Conservation (phyloP, 495 filamentous ascomycete genomes). For the Darksidea phi region DNA sequence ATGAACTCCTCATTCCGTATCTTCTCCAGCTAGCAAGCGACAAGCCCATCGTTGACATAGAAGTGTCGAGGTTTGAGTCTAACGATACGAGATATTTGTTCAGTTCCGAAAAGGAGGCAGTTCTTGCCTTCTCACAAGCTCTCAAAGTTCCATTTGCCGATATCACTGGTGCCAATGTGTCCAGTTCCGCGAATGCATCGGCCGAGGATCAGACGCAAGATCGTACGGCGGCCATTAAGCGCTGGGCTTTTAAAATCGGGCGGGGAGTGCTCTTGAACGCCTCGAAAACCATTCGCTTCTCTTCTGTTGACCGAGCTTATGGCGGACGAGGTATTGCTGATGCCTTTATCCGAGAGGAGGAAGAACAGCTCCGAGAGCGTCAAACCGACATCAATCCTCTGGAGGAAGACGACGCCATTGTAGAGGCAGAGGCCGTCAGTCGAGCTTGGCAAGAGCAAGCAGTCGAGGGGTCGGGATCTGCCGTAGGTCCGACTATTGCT, state of each 20-base stretch:
- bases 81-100: slow-evolving; percentile 56
- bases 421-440: slow-evolving; percentile 21
- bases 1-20: slow-evolving; percentile 59
- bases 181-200: slow-evolving; percentile 20
- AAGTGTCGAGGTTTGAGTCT: slow-evolving; percentile 58
- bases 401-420: slow-evolving; percentile 30
- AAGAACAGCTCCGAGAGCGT: slow-evolving; percentile 27
- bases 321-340: slow-evolving; percentile 53
- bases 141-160: slow-evolving; percentile 55
- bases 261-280: slow-evolving; percentile 62
- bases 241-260: slow-evolving; percentile 64
- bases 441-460: slow-evolving; percentile 25
- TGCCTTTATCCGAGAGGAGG: slow-evolving; percentile 33
- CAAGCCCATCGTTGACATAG: slow-evolving; percentile 55
- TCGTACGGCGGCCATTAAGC: slow-evolving; percentile 48
- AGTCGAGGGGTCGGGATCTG: slow-evolving; percentile 1
- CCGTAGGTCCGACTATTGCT: not conserved
- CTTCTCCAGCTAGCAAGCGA: slow-evolving; percentile 52
- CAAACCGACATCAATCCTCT: slow-evolving; percentile 32
- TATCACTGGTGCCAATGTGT: slow-evolving; percentile 45
- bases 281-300: slow-evolving; percentile 57
- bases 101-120: slow-evolving; percentile 55
- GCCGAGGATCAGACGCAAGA: slow-evolving; percentile 30
- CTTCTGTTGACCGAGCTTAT: slow-evolving; percentile 62
- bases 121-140: slow-evolving; percentile 56